A percentile compares a stretch with the other conserved stretches of the same genome.
These are phyloP conservation scores for Petrea volubilis DNA, from an alignment of 257 asterid genomes.

Conservation along the genomic window DNA sequence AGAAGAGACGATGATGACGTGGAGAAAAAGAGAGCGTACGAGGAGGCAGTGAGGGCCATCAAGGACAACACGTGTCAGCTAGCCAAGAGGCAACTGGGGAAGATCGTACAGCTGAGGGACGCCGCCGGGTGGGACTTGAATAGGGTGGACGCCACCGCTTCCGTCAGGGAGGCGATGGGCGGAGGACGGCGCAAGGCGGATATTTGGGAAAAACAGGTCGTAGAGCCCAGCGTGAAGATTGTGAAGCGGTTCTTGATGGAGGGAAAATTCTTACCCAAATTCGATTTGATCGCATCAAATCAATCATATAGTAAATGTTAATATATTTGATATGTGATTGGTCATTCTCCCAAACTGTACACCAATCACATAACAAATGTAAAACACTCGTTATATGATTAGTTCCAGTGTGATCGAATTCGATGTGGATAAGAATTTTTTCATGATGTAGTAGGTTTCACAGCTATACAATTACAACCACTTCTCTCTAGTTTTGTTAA, in stretches of 20 bases:
- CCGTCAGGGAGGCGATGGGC: constrained; percentile 43
- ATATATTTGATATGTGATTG: no score
- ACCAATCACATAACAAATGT: no score
- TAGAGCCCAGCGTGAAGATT: constrained; percentile 77
- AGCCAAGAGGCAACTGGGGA: constrained; percentile 61
- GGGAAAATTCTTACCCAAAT: no score
- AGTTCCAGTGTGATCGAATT: no score
- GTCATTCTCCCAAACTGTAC: no score
- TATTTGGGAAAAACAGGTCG: constrained; percentile 64
- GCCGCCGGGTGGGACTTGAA: constrained; percentile 75
- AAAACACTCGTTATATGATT: no score
- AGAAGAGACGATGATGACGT: constrained; percentile 14
- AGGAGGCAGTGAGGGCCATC: constrained; percentile 63
- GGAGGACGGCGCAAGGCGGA: constrained; percentile 38
- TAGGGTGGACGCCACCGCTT: constrained; percentile 71
- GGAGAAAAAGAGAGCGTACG: constrained; percentile 34
- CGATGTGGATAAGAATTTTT: no score
- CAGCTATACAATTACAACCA: constrained; percentile 55
- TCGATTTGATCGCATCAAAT: no score
- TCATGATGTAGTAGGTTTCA: constrained; percentile 69
- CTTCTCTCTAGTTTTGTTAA: not conserved
- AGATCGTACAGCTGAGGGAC: constrained; percentile 69
- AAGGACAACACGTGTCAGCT: constrained; percentile 78
- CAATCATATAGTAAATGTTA: no score
- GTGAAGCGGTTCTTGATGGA: constrained; percentile 75